phyloP scores from a whole-genome alignment of 495 filamentous ascomycete genomes.

The Aspergillus cristatus region DNA sequence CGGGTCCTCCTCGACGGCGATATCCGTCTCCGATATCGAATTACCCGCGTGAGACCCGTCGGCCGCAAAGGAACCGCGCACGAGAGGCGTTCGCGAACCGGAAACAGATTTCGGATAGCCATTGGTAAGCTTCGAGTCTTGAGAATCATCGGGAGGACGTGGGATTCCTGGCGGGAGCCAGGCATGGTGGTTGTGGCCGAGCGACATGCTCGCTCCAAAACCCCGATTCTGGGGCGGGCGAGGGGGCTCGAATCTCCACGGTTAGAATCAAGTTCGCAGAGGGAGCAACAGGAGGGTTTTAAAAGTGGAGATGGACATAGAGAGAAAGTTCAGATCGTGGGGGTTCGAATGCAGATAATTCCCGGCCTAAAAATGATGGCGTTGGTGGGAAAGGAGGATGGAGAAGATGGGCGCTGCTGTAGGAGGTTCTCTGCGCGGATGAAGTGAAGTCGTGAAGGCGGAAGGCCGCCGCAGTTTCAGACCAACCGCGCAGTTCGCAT shows the following conservation, averaged over 20 bases:
- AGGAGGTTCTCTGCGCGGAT: slow-evolving; percentile 35
- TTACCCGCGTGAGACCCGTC: slow-evolving; percentile 37
- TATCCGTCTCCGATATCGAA: slow-evolving; percentile 42
- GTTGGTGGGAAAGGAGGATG: slow-evolving; percentile 26
- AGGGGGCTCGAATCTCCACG: slow-evolving; percentile 36
- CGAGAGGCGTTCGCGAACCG: slow-evolving; percentile 40
- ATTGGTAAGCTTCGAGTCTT: slow-evolving; percentile 39
- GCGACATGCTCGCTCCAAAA: slow-evolving; percentile 45
- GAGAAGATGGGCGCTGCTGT: slow-evolving; percentile 27
- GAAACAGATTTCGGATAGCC: slow-evolving; percentile 31
- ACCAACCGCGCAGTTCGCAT: slow-evolving; percentile 24
- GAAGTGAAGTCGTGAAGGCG: slow-evolving; percentile 31
- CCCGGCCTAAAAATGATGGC: slow-evolving; percentile 28
- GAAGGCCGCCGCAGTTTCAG: slow-evolving; percentile 26
- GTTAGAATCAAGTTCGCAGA: slow-evolving; percentile 28
- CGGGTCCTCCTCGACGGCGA: slow-evolving; percentile 54
- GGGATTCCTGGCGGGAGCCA: slow-evolving; percentile 40
- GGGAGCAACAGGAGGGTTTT: slow-evolving; percentile 18
- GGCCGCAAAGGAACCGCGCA: slow-evolving; percentile 39
- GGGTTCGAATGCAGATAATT: slow-evolving; percentile 20
- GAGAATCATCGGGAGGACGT: slow-evolving; percentile 36
- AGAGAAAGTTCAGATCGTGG: slow-evolving; percentile 12
- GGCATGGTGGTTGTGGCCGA: slow-evolving; percentile 36
- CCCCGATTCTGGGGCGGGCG: slow-evolving; percentile 32
- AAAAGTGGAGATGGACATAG: slow-evolving; percentile 28